A percentile compares a stretch with the other conserved stretches of the same genome.
Evolutionary conservation across 2,329 filamentous ascomycete genomes (phyloP).

Genomic region (Colletotrichum chlorophyti): DNA sequence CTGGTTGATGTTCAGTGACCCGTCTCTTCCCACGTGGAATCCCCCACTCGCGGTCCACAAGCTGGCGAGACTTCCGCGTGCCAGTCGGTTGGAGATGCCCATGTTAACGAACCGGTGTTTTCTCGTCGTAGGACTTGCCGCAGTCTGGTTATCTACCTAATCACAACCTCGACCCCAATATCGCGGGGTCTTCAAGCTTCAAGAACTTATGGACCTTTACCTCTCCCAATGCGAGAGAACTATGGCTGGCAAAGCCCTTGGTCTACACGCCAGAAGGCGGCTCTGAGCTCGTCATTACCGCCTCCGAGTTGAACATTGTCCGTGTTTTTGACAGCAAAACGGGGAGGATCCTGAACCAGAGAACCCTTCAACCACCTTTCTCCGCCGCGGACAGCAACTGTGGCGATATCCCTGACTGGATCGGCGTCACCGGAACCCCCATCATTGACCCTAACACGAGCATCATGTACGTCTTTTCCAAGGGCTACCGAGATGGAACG

Average conservation of each 20-base stretch:
- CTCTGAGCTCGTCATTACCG: slow-evolving; percentile 44
- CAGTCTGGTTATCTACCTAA: slow-evolving; percentile 47
- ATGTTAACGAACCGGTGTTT: background rate
- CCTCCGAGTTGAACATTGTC: slow-evolving; percentile 46
- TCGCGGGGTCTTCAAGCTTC: slow-evolving; percentile 41
- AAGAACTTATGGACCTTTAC: slow-evolving; percentile 41
- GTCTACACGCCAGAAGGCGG: slow-evolving; percentile 47
- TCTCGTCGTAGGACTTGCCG: slow-evolving; percentile 34
- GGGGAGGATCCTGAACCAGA: slow-evolving; percentile 43
- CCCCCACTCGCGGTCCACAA: background rate
- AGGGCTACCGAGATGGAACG: slow-evolving; percentile 39
- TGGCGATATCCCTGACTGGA: slow-evolving; percentile 45
- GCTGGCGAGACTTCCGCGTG: background rate
- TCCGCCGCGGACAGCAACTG: slow-evolving; percentile 44
- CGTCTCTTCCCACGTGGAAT: background rate
- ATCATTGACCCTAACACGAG: slow-evolving; percentile 42
- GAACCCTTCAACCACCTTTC: slow-evolving; percentile 48
- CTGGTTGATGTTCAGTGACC: too few species aligned
- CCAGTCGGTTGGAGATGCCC: background rate
- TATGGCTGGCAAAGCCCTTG: slow-evolving; percentile 45
- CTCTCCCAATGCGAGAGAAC: slow-evolving; percentile 19
- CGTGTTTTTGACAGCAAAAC: slow-evolving; percentile 48
- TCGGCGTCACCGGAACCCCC: slow-evolving; percentile 45
- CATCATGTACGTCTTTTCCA: slow-evolving; percentile 45
- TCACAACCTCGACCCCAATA: slow-evolving; percentile 50